Percentiles rank a stretch among this genome's conserved stretches.
phyloP scores from a whole-genome alignment of 148 eudicot species.

The Fagopyrum esculentum region DNA sequence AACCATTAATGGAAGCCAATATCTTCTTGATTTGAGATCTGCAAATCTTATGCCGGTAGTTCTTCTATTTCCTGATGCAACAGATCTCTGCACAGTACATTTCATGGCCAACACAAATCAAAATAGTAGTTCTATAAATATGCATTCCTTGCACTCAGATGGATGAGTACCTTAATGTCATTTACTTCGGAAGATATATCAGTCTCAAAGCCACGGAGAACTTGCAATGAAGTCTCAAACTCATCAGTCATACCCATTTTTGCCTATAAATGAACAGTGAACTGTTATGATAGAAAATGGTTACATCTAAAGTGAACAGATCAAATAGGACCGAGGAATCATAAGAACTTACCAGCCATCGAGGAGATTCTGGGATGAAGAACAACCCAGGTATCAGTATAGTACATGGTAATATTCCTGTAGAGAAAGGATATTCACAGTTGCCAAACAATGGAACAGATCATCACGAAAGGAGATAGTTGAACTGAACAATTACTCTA shows the following conservation, averaged over 20 bases:
- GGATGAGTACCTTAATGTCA: conserved; percentile 69
- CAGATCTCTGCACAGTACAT: conserved; percentile 57
- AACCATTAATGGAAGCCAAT: conserved; percentile 96
- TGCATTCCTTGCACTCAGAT: neutral
- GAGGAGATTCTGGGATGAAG: conserved; percentile 96
- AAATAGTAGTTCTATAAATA: neutral
- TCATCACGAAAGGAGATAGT: neutral
- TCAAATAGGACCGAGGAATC: neutral
- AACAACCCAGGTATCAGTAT: conserved; percentile 89
- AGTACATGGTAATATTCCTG: conserved; percentile 88
- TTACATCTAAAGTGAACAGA: neutral
- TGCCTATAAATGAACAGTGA: conserved; percentile 38
- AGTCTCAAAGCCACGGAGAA: conserved; percentile 85
- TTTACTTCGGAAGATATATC: conserved; percentile 79
- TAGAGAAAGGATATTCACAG: conserved; percentile 12
- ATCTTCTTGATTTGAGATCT: conserved; percentile 75
- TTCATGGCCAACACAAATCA: conserved; percentile 1
- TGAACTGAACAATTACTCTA: neutral
- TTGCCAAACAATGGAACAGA: neutral
- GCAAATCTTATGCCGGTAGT: conserved; percentile 53
- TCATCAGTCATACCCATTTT: conserved; percentile 95
- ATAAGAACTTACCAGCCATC: conserved; percentile 78
- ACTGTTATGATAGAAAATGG: neutral
- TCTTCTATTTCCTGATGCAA: conserved; percentile 74
- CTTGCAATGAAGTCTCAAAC: conserved; percentile 94